Conservation (phyloP, 495 filamentous ascomycete genomes). For the Chaetomium fimeti region DNA sequence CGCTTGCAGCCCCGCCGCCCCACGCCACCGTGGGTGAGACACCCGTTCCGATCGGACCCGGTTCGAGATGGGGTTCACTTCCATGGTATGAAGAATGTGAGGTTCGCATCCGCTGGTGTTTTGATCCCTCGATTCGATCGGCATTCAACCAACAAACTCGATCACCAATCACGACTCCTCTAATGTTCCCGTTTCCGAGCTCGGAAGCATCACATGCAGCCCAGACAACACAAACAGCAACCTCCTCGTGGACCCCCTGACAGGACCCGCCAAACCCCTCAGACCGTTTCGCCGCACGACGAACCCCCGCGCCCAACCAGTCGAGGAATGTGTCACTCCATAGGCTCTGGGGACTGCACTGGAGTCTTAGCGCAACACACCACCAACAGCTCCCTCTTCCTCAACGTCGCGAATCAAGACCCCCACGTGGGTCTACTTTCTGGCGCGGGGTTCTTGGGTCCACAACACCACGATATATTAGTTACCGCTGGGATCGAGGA, state of each 20-base stretch:
- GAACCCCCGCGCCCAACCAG: conserved; percentile 6
- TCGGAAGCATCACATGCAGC: not conserved
- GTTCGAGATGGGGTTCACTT: not conserved
- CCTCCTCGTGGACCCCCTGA: not conserved
- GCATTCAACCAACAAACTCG: too few species aligned
- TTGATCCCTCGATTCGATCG: not conserved
- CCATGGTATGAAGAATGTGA: not conserved
- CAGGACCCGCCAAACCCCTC: not conserved
- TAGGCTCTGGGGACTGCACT: not conserved
- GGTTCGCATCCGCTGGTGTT: too few species aligned
- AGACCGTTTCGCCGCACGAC: not conserved
- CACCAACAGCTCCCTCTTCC: not conserved
- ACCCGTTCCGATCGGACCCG: conserved; percentile 11
- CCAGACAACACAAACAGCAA: not conserved
- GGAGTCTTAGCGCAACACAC: not conserved
- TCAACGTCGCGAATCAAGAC: conserved; percentile 19
- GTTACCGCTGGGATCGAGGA: not conserved
- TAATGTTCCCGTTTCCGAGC: not conserved
- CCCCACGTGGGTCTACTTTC: conserved; percentile 27
- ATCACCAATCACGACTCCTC: too few species aligned
- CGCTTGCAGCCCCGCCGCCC: conserved; percentile 6
- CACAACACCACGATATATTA: conserved; percentile 14
- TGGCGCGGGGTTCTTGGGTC: conserved; percentile 19
- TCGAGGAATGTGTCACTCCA: conserved; percentile 6
- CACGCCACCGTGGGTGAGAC: not conserved